A percentile compares a stretch with the other conserved stretches of the same genome.
These are phyloP conservation scores for Ormosia semicastrata DNA, from an alignment of 306 rosid species.

Conservation along the genomic window DNA sequence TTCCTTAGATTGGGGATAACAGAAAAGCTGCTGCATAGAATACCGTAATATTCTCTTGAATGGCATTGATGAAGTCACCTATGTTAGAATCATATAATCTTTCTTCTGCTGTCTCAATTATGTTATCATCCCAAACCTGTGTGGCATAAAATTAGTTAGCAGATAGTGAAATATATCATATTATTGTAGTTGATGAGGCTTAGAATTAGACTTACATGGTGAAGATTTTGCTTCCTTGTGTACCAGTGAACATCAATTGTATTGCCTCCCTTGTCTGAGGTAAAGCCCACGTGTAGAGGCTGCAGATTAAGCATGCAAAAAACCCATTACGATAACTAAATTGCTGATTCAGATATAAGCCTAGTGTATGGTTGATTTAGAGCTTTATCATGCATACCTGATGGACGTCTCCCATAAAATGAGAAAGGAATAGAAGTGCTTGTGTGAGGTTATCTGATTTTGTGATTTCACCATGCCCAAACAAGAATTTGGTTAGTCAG, in stretches of 20 bases:
- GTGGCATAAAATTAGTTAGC: background rate
- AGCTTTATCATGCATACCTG: slow-evolving; percentile 43
- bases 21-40: background rate
- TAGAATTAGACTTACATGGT: slow-evolving; percentile 60
- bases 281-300: slow-evolving; percentile 95
- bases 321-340: background rate
- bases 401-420: slow-evolving; percentile 90
- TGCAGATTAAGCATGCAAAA: slow-evolving; percentile 36
- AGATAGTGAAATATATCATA: background rate
- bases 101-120: slow-evolving; percentile 75
- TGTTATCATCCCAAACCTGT: slow-evolving; percentile 78
- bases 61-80: slow-evolving; percentile 39
- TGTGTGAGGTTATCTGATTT: slow-evolving; percentile 82
- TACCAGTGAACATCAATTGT: slow-evolving; percentile 75
- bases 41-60: slow-evolving; percentile 76
- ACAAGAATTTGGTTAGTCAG: slow-evolving; percentile 15
- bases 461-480: background rate
- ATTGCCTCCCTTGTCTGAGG: slow-evolving; percentile 83
- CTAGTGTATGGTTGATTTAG: background rate
- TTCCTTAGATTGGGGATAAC: background rate
- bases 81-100: slow-evolving; percentile 46
- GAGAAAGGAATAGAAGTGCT: slow-evolving; percentile 85
- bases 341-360: background rate
- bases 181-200: background rate
- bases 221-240: slow-evolving; percentile 77